Evolutionary conservation across 2,329 filamentous ascomycete genomes (phyloP), one percentile per base, ranked within the genome.

Genomic region (Paracamarosporium sp.): DNA sequence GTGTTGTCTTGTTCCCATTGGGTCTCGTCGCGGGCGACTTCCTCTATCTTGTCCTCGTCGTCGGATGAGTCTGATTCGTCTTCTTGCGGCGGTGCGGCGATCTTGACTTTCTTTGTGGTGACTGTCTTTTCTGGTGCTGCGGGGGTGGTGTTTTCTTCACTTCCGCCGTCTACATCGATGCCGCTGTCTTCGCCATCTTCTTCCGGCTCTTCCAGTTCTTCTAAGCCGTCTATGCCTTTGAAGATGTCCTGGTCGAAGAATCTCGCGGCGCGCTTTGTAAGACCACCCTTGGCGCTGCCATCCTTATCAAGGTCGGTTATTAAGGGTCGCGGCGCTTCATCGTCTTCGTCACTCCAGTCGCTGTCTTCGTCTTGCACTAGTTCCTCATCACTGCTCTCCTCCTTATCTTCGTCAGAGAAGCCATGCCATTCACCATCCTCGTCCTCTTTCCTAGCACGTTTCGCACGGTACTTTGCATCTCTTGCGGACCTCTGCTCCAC

Each of bases 201-300:
- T 31, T 80, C 73, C 17, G 76, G 78, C 22, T 78, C 79, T 6
- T 84, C 81, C 25, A 86, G 82, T 17, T 87, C 87, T 2, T 89
- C 79, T 20, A 90, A 76, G 0, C 86, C 90, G 22, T 87, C 86
- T 53, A 98, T 88, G 36, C 88, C 91, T 65, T 93, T 88, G 82
- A 99, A 99, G 38, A 99, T 90, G 65, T 97, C 93, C 73, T 97
- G 94, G 67, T 91, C 90, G 76, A 99, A 99, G 80, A 99, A 99
- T 59, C 90, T 85, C 9, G 89, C 86, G 8, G 95, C 95, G 62
- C 92, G 87, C 75, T 89, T 93, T 2, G 93, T 96, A n/a, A 98
- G 82, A 11, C 86, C 88, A 27, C 81, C 81, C 7, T 79, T 76
- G 12, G 82, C 81, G 35, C 80, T 78, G 4, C 78, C 78, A 7